These are phyloP conservation scores for Candida ascalaphidarum DNA, from an alignment of 805 yeast species.

Conservation along the genomic window DNA sequence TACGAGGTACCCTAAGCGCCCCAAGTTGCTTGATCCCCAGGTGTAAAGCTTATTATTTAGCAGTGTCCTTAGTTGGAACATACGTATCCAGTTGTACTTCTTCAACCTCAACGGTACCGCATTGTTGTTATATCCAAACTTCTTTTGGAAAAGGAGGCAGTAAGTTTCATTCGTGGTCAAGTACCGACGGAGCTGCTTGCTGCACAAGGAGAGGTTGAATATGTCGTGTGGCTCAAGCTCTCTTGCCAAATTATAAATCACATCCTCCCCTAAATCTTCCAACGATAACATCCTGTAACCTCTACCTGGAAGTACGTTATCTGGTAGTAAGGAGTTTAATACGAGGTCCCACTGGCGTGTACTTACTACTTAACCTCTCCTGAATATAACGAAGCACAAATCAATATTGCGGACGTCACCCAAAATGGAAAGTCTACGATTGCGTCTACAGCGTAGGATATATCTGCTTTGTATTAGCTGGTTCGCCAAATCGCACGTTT, in stretches of 20 bases:
- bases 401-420: background rate
- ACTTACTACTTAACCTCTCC: slow-evolving; percentile 9
- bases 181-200: slow-evolving; percentile 14
- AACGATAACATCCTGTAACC: slow-evolving; percentile 3
- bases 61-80: slow-evolving; percentile 31
- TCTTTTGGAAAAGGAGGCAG: slow-evolving; percentile 33
- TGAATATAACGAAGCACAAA: slow-evolving; percentile 1
- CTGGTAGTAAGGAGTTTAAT: slow-evolving; percentile 14
- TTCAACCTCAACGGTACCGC: slow-evolving; percentile 31
- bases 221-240: slow-evolving; percentile 25
- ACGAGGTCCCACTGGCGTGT: no score
- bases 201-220: slow-evolving; percentile 22
- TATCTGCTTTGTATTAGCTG: no score
- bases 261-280: slow-evolving; percentile 26
- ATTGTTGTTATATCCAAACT: slow-evolving; percentile 31
- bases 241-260: slow-evolving; percentile 34
- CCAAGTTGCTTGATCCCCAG: slow-evolving; percentile 40
- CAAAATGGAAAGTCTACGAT: no score
- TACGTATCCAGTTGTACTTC: slow-evolving; percentile 41
- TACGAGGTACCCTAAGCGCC: slow-evolving; percentile 38
- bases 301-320: slow-evolving; percentile 1
- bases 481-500: no score
- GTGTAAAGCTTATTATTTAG: slow-evolving; percentile 32
- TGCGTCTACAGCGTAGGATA: no score
- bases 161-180: slow-evolving; percentile 18